Conservation (phyloP, 306 rosid species). For the Quercus gilva region DNA sequence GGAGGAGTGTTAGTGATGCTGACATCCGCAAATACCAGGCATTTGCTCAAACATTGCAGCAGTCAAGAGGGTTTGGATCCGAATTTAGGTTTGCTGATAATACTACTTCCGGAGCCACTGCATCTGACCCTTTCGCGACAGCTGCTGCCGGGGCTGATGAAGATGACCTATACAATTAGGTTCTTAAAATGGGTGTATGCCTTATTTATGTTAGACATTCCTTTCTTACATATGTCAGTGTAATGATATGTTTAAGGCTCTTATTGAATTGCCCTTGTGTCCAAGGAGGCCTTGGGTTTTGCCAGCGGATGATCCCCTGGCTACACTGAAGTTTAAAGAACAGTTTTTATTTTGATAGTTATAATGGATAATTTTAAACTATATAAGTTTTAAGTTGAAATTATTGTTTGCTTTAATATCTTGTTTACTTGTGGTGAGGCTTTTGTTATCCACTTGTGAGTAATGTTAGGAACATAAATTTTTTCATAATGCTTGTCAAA, state of each 20-base stretch:
- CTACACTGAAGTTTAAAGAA: neutral
- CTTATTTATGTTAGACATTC: constrained; percentile 26
- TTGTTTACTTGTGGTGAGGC: neutral
- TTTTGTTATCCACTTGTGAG: too few species aligned
- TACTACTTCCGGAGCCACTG: constrained; percentile 31
- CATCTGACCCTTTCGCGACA: constrained; percentile 73
- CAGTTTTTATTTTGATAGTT: neutral
- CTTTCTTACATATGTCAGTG: neutral
- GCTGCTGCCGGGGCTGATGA: constrained; percentile 82
- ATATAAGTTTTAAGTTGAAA: neutral
- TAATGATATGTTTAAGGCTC: constrained; percentile 10
- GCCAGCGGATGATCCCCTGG: neutral
- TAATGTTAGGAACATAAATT: too few species aligned
- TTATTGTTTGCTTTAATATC: neutral
- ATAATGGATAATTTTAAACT: neutral
- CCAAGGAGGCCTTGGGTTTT: constrained; percentile 17
- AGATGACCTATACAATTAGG: constrained; percentile 90
- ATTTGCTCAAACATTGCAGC: constrained; percentile 97
- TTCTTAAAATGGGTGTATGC: neutral
- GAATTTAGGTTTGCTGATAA: constrained; percentile 84
- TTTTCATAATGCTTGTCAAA: too few species aligned
- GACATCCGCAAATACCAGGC: constrained; percentile 99
- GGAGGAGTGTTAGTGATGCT: constrained; percentile 94
- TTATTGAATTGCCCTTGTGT: constrained; percentile 28
- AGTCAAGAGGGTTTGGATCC: constrained; percentile 89